Base-by-base conservation (phyloP, 148 eudicot genomes). In the Salicornia ramosissima region DNA sequence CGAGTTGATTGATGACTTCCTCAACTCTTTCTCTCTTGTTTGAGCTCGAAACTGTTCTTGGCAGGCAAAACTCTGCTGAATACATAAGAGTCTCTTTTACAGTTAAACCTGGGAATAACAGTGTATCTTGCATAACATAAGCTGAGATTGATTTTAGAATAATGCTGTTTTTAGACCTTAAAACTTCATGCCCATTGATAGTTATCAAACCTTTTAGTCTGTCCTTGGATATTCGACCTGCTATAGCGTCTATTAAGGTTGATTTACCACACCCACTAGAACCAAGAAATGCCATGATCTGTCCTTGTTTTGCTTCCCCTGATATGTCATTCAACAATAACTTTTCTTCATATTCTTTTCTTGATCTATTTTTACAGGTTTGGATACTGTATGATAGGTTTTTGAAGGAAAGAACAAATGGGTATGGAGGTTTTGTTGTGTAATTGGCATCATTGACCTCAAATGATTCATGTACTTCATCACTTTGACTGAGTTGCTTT, bases 241-340 rank as follows among this genome's bases (percentile, higher is more conserved):
- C 80, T 22, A 71, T 22, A 25, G 75, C 75, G 34, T 77, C 80
- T 3, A 71, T 58, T 24, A 77, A 50, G 43, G 75, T 71, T n/a
- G 75, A 65, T 67, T 71, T 77, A 13, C 75, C 75, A n/a, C 71
- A 71, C 21, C 72, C 79, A 51, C 80, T 77, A 34, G 80, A 67
- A 65, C 75, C 80, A 45, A 77, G 29, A 34, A 71, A 13, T 14
- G 71, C 75, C 58, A 71, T 34, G 12, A 71, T 77, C 60, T 77
- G 55, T 12, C 75, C 75, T 33, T 64, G 75, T 60, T 46, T 75
- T 3, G 59, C 74, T 25, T 70, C 66, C 47, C 66, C 79, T 25
- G 71, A 77, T 33, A 60, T 43, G 25, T 59, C 72, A 22, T 71
- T 51, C 43, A 71, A 22, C 62, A 77, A 19, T 56, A 65, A 1